Percentiles rank a stretch among this genome's conserved stretches.
phyloP scores from a whole-genome alignment of 1,284 basidiomycete genomes.

The Paramarasmius palmivorus region DNA sequence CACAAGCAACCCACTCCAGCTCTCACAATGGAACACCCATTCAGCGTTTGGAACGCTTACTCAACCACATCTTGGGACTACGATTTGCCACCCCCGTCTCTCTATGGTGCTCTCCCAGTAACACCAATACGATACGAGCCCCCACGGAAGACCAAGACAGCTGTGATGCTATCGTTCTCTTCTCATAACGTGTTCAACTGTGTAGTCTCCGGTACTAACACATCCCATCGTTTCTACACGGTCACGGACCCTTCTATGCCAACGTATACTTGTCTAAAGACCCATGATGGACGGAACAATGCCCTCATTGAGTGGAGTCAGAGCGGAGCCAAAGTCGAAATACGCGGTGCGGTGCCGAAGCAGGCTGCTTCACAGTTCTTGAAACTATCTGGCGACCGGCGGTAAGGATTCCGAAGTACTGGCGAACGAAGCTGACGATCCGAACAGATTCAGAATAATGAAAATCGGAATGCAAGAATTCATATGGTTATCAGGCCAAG shows the following conservation, averaged over 20 bases:
- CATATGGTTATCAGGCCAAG: constrained; percentile 19
- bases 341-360: constrained; percentile 36
- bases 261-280: constrained; percentile 42
- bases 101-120: too few relatives aligned
- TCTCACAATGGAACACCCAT: too few relatives aligned
- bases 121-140: too few relatives aligned
- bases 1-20: too few relatives aligned
- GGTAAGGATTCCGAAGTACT: constrained; percentile 31
- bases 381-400: constrained; percentile 38
- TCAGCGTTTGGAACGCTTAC: too few relatives aligned
- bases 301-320: constrained; percentile 48
- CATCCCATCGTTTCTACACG: constrained; percentile 24
- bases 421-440: background rate
- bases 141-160: too few relatives aligned
- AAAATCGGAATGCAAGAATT: constrained; percentile 33
- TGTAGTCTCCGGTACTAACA: too few relatives aligned
- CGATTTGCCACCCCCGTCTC: too few relatives aligned
- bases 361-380: constrained; percentile 47
- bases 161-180: too few relatives aligned
- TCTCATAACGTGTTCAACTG: too few relatives aligned
- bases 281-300: constrained; percentile 36
- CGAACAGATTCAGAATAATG: constrained; percentile 41
- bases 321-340: constrained; percentile 42
- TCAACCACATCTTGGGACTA: too few relatives aligned
- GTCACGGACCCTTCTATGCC: constrained; percentile 38